Percentiles rank a stretch among this genome's conserved stretches.
These are phyloP conservation scores for Schizophyllum amplum DNA, from an alignment of 1,284 basidiomycete genomes.

Conservation along the genomic window DNA sequence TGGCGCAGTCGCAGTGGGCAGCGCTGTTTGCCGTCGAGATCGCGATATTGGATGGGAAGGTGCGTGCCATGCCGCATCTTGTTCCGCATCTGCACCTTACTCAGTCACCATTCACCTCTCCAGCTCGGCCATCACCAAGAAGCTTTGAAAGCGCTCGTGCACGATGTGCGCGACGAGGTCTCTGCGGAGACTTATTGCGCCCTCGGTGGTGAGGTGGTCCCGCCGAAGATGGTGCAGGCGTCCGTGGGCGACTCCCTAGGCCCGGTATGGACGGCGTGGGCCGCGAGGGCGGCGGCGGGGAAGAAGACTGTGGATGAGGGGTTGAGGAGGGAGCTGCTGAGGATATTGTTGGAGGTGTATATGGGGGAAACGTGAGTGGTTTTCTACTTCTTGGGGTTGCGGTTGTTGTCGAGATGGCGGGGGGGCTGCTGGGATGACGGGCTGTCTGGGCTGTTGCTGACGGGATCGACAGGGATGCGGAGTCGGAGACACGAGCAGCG, in stretches of 20 bases:
- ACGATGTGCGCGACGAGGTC: constrained; percentile 61
- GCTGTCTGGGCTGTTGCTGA: neutral
- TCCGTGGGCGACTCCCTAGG: constrained; percentile 48
- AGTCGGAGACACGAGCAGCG: constrained; percentile 48
- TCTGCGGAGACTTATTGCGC: constrained; percentile 81
- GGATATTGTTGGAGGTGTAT: constrained; percentile 72
- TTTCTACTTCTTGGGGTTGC: too few relatives aligned
- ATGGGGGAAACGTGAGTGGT: too few relatives aligned
- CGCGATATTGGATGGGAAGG: constrained; percentile 79
- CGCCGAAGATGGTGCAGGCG: constrained; percentile 46
- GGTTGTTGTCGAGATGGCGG: too few relatives aligned
- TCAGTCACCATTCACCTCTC: neutral
- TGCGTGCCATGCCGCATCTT: too few relatives aligned
- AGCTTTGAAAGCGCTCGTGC: constrained; percentile 63
- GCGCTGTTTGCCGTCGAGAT: constrained; percentile 62
- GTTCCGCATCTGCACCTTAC: neutral
- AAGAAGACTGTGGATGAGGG: constrained; percentile 50
- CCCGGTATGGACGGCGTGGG: constrained; percentile 40
- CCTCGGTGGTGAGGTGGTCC: constrained; percentile 63
- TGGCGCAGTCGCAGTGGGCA: constrained; percentile 33
- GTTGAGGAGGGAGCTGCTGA: constrained; percentile 52
- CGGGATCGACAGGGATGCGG: neutral
- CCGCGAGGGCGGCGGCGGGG: constrained; percentile 18
- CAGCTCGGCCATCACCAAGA: constrained; percentile 59
- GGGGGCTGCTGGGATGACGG: constrained; percentile 32